These are phyloP conservation scores for Hypomontagnella submonticulosa DNA, from an alignment of 495 filamentous ascomycete genomes.

Conservation along the genomic window DNA sequence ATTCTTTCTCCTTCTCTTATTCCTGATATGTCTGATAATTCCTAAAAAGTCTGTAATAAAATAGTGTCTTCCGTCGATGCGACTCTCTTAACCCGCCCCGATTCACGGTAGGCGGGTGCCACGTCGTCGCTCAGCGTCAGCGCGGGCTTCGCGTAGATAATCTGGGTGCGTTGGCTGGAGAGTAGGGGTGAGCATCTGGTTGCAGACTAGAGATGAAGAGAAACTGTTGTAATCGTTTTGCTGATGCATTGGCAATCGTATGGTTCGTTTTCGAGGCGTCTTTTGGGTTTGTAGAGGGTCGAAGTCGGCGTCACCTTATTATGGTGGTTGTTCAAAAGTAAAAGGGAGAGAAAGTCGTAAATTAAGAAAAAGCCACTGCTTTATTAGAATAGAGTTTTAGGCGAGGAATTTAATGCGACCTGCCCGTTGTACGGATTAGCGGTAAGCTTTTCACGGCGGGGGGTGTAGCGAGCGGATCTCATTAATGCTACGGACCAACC, in stretches of 20 bases:
- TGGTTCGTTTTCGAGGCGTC: slow-evolving; percentile 16
- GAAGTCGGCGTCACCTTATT: slow-evolving; percentile 42
- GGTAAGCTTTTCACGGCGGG: slow-evolving; percentile 14
- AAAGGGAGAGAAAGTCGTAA: slow-evolving; percentile 26
- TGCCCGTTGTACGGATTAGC: too few relatives aligned
- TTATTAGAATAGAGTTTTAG: slow-evolving; percentile 25
- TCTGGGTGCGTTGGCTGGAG: slow-evolving; percentile 53
- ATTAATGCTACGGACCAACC: slow-evolving; percentile 26
- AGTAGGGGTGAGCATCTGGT: slow-evolving; percentile 60
- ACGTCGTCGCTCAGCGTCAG: slow-evolving; percentile 63
- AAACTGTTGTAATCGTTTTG: slow-evolving; percentile 53
- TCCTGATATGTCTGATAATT: slow-evolving; percentile 35
- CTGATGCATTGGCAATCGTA: slow-evolving; percentile 58
- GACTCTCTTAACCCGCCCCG: slow-evolving; percentile 42
- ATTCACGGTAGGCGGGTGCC: slow-evolving; percentile 57
- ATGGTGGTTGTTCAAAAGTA: slow-evolving; percentile 41
- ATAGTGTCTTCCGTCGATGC: slow-evolving; percentile 28
- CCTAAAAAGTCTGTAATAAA: slow-evolving; percentile 25
- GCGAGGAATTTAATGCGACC: neutral
- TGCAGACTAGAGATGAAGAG: slow-evolving; percentile 57
- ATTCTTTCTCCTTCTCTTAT: slow-evolving; percentile 59
- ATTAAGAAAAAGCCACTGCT: slow-evolving; percentile 24
- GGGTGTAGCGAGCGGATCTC: slow-evolving; percentile 32
- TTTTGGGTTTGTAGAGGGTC: slow-evolving; percentile 25
- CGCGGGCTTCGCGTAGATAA: slow-evolving; percentile 54